Evolutionary conservation across 495 filamentous ascomycete genomes (phyloP).

Genomic region (Oidiodendron maius): DNA sequence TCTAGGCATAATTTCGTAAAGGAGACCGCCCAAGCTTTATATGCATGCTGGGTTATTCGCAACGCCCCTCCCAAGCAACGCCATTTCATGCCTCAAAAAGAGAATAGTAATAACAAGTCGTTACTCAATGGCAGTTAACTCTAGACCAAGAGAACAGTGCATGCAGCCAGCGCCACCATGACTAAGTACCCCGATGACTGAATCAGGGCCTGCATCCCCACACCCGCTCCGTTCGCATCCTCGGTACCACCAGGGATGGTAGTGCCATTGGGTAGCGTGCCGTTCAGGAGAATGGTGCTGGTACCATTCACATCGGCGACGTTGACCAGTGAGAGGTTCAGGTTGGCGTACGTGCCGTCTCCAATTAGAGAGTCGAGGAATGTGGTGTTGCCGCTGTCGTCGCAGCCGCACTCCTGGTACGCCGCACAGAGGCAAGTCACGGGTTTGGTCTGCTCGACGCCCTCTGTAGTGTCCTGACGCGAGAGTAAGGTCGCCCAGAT

Average conservation of each 20-base stretch:
- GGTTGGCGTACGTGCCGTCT: conserved; percentile 49
- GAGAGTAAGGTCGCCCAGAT: conserved; percentile 3
- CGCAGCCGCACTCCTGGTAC: conserved; percentile 71
- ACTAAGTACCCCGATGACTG: conserved; percentile 56
- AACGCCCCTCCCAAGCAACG: too few relatives aligned
- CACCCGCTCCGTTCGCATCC: conserved; percentile 23
- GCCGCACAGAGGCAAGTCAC: conserved; percentile 71
- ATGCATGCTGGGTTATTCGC: too few relatives aligned
- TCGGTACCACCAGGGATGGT: conserved; percentile 55
- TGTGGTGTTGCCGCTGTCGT: conserved; percentile 46
- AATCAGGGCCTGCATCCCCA: conserved; percentile 20
- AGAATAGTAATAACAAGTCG: too few relatives aligned
- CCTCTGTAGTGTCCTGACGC: conserved; percentile 41
- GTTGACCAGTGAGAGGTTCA: conserved; percentile 58
- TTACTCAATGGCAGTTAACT: too few relatives aligned
- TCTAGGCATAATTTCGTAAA: too few relatives aligned
- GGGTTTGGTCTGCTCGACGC: conserved; percentile 50
- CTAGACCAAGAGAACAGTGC: conserved; percentile 38
- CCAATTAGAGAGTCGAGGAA: conserved; percentile 56
- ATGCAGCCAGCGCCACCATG: too few relatives aligned
- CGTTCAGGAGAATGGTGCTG: conserved; percentile 72
- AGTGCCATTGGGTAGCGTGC: conserved; percentile 80
- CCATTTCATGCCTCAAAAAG: too few relatives aligned
- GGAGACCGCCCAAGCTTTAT: too few relatives aligned
- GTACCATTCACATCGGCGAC: conserved; percentile 71